Percentiles rank a stretch among this genome's conserved stretches.
Conservation (phyloP, 2,329 filamentous ascomycete genomes). For the Fusarium annulatum region DNA sequence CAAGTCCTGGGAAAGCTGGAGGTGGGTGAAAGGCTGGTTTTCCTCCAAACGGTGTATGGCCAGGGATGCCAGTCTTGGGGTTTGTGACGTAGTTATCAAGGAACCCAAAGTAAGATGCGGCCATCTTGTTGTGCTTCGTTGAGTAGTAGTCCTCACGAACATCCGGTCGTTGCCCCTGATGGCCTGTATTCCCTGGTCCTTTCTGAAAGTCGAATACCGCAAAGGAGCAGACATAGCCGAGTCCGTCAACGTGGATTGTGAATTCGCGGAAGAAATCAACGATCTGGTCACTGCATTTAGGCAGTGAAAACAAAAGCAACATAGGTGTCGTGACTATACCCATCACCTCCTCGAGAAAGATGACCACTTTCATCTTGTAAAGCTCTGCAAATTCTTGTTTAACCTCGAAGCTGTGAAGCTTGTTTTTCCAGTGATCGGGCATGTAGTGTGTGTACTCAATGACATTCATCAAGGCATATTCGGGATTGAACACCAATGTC, state of each 20-base stretch:
- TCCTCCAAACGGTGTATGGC: slow-evolving; percentile 66
- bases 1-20: slow-evolving; percentile 77
- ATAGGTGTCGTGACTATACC: slow-evolving; percentile 94
- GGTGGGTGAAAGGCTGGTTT: slow-evolving; percentile 76
- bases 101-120: slow-evolving; percentile 96
- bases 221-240: slow-evolving; percentile 97
- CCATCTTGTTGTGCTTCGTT: slow-evolving; percentile 97
- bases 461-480: slow-evolving; percentile 87
- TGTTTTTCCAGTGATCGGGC: slow-evolving; percentile 87
- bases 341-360: slow-evolving; percentile 91
- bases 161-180: slow-evolving; percentile 61
- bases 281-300: slow-evolving; percentile 89
- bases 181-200: slow-evolving; percentile 64
- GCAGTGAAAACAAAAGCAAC: slow-evolving; percentile 86
- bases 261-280: slow-evolving; percentile 99
- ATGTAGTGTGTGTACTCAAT: slow-evolving; percentile 94
- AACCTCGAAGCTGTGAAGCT: slow-evolving; percentile 94
- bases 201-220: slow-evolving; percentile 98
- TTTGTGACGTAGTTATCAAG: slow-evolving; percentile 89
- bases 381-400: slow-evolving; percentile 89
- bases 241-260: slow-evolving; percentile 93
- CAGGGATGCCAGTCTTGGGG: slow-evolving; percentile 73
- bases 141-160: slow-evolving; percentile 92
- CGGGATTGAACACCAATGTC: slow-evolving; percentile 88
- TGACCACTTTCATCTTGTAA: slow-evolving; percentile 91